Evolutionary conservation across 2,329 filamentous ascomycete genomes (phyloP), one percentile per base, ranked within the genome.

Genomic region (Trichophyton equinum): DNA sequence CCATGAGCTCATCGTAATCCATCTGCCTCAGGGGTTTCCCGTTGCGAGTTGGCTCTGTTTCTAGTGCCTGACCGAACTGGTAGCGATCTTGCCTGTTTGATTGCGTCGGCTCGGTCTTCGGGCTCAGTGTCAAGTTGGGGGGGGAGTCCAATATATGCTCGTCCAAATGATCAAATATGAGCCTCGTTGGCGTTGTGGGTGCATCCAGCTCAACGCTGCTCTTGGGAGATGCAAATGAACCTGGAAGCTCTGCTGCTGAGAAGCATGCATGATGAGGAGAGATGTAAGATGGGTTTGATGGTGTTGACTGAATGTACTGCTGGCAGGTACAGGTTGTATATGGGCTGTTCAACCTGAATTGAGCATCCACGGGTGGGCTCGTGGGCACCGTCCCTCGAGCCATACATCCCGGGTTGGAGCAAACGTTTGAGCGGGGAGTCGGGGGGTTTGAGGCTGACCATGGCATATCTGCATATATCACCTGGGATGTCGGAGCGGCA

Each of bases 1-100:
- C 61, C 22, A 64, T 57, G 36, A 65, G 62, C 13, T 64, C 64
- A 13, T 62, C 51, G 53, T 62, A 62, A 13, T 53, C 36, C 62
- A 65, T 64, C 27, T 55, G 38, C 6, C 51, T 42, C 15, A 62
- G 51, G 8, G 15, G 9, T 44, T 44, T 64, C 33, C 56, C 59
- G 25, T 62, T 61, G 33, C 55, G 51, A 42, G 25, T 62, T 9
- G 51, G 40, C n/a, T 44, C 59, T 40, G 42, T 58, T 33, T 57
- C 36, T 20, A 22, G 20, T 11, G 18, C 11, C 36, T 25, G 38
- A 11, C 59, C 51, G 9, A 46, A 60, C n/a, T 51, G 11, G 42
- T 27, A 20, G 6, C 13, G 25, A 25, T 30, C n/a, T 42, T 11
- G 36, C 42, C 30, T 13, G 11, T 40, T 20, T 15, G 46, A 38